Conservation (phyloP, 805 yeast species). For the Huiozyma naganishii region DNA sequence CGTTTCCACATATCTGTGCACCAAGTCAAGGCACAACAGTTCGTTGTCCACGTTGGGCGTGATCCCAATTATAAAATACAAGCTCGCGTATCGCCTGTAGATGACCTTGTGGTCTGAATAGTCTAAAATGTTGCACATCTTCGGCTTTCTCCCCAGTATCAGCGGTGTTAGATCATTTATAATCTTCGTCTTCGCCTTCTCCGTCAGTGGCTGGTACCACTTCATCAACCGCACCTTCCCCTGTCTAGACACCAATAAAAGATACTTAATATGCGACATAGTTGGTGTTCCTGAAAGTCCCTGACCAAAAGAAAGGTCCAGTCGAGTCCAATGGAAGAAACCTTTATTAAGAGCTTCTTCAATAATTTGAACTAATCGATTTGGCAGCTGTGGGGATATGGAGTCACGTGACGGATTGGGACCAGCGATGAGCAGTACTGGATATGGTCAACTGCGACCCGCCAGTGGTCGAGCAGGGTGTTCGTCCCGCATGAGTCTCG, state of each 20-base stretch:
- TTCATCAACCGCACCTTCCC: slow-evolving; percentile 89
- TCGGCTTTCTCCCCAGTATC: slow-evolving; percentile 74
- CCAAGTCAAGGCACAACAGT: slow-evolving; percentile 68
- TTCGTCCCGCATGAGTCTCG: no score
- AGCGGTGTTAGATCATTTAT: slow-evolving; percentile 79
- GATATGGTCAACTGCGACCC: no score
- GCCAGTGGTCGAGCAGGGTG: no score
- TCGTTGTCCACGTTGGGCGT: slow-evolving; percentile 52
- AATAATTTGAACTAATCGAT: no score
- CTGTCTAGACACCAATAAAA: slow-evolving; percentile 79
- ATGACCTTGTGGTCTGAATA: slow-evolving; percentile 68
- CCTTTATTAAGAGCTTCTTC: no score
- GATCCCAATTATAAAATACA: slow-evolving; percentile 82
- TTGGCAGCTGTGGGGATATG: no score
- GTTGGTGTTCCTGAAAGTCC: neutral
- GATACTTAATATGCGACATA: slow-evolving; percentile 45
- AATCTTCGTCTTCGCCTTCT: slow-evolving; percentile 75
- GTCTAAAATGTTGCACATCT: slow-evolving; percentile 92
- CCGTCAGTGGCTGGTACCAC: slow-evolving; percentile 82
- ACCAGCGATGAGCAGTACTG: no score
- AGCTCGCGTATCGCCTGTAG: slow-evolving; percentile 85
- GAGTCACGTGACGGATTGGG: no score
- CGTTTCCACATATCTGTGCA: slow-evolving; percentile 90
- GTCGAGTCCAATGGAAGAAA: no score
- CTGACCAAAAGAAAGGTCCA: no score